A percentile compares a stretch with the other conserved stretches of the same genome.
phyloP scores from a whole-genome alignment of 2,329 filamentous ascomycete species.

The Sclerotinia spermophila region DNA sequence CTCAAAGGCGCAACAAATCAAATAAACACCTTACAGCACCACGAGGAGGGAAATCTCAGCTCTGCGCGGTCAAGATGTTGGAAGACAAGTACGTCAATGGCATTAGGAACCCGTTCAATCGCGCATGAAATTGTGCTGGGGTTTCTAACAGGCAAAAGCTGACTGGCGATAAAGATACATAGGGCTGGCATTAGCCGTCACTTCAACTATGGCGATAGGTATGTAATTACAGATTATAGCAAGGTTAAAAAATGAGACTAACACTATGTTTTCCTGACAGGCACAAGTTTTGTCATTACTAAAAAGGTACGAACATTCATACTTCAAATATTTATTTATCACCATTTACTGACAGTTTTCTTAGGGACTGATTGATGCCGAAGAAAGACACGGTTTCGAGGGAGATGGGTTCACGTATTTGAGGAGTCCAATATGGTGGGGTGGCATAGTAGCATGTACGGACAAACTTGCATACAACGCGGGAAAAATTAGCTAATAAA shows the following conservation, averaged over 20 bases:
- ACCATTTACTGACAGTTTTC: constrained; percentile 10
- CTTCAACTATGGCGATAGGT: constrained; percentile 74
- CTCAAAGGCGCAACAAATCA: constrained; percentile 25
- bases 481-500: constrained; percentile 30
- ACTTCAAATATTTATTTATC: neutral
- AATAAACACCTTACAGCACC: constrained; percentile 25
- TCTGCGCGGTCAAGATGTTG: constrained; percentile 38
- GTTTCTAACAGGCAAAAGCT: constrained; percentile 22
- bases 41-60: constrained; percentile 25
- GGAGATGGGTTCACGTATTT: constrained; percentile 95
- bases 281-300: constrained; percentile 96
- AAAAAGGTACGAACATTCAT: constrained; percentile 69
- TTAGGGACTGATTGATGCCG: constrained; percentile 84
- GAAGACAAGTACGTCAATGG: constrained; percentile 44
- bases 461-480: constrained; percentile 23
- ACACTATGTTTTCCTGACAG: constrained; percentile 44
- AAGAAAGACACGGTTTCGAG: constrained; percentile 89
- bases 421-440: constrained; percentile 96
- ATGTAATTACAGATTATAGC: constrained; percentile 36
- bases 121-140: neutral
- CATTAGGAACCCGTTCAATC: neutral
- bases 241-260: neutral
- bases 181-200: constrained; percentile 70
- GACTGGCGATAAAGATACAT: constrained; percentile 57
- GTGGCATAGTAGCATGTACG: constrained; percentile 83